phyloP scores from a whole-genome alignment of 495 filamentous ascomycete genomes.

The Aspergillus sclerotioniger region DNA sequence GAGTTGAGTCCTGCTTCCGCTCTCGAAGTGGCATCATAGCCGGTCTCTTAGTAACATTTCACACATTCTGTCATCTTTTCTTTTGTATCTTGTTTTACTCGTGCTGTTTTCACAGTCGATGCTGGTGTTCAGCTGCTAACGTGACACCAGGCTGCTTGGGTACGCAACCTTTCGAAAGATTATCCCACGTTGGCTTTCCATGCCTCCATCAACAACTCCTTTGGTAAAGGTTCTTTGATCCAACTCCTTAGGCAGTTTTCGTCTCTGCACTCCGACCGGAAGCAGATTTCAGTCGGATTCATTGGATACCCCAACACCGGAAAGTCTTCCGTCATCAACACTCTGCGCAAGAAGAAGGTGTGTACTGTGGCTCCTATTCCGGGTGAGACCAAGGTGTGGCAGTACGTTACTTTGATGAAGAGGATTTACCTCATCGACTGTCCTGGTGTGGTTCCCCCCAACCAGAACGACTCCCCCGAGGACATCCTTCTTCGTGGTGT shows the following conservation, averaged over 20 bases:
- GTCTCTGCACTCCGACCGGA: conserved; percentile 81
- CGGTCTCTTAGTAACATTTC: conserved; percentile 98
- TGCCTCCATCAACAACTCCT: conserved; percentile 87
- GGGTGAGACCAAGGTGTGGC: conserved; percentile 92
- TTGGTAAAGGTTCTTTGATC: conserved; percentile 76
- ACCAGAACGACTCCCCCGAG: conserved; percentile 70
- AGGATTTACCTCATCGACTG: conserved; percentile 97
- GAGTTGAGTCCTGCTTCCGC: conserved; percentile 77
- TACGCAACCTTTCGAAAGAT: conserved; percentile 74
- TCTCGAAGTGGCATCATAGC: conserved; percentile 53
- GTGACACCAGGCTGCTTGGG: conserved; percentile 74
- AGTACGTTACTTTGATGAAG: conserved; percentile 96
- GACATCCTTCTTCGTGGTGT: conserved; percentile 92
- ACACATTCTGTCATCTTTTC: conserved; percentile 62
- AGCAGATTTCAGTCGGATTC: conserved; percentile 86
- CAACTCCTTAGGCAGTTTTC: conserved; percentile 90
- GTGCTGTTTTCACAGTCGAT: conserved; percentile 5
- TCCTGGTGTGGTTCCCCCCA: conserved; percentile 92
- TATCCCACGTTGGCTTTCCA: conserved; percentile 94
- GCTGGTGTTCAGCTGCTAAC: conserved; percentile 40
- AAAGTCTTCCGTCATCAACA: conserved; percentile 93
- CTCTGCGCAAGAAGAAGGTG: conserved; percentile 86
- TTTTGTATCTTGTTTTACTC: conserved; percentile 14
- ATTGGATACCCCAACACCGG: conserved; percentile 88
- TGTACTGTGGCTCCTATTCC: conserved; percentile 94